Conservation (phyloP, 768 basidiomycete genomes). For the Kwoniella heveanensis region DNA sequence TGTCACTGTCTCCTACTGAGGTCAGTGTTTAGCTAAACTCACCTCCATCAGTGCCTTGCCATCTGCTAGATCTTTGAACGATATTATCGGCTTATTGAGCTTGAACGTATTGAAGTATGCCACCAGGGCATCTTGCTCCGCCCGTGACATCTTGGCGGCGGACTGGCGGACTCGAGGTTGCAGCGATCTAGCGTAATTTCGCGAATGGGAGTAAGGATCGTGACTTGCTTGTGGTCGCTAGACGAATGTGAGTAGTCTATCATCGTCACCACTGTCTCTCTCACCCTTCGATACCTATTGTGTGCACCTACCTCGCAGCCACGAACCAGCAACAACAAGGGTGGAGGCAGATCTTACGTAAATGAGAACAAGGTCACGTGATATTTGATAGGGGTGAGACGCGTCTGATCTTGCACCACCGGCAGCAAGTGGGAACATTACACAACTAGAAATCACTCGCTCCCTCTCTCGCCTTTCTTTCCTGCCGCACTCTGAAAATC, state of each 20-base stretch:
- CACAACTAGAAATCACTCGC: slow-evolving; percentile 4
- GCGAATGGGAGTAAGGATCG: no score
- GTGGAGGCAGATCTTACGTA: slow-evolving; percentile 20
- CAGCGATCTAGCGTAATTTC: no score
- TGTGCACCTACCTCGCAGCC: background rate
- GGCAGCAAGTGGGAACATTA: slow-evolving; percentile 22
- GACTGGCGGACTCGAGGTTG: no score
- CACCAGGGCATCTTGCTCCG: slow-evolving; percentile 46
- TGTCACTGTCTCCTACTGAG: no score
- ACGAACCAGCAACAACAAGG: background rate
- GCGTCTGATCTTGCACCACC: slow-evolving; percentile 10
- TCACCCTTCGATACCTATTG: no score
- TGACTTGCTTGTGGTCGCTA: no score
- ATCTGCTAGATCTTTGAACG: slow-evolving; percentile 45
- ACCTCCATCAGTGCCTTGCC: slow-evolving; percentile 49
- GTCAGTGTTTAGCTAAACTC: no score
- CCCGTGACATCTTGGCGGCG: slow-evolving; percentile 33
- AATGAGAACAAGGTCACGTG: slow-evolving; percentile 1
- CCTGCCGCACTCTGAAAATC: no score
- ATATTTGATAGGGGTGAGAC: slow-evolving; percentile 8
- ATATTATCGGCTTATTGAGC: slow-evolving; percentile 30
- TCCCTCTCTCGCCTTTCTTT: no score
- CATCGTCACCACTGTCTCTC: background rate
- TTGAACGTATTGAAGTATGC: slow-evolving; percentile 49
- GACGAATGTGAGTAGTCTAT: no score